Conservation (phyloP, 2,329 filamentous ascomycete species). For the Alternaria arbusti region DNA sequence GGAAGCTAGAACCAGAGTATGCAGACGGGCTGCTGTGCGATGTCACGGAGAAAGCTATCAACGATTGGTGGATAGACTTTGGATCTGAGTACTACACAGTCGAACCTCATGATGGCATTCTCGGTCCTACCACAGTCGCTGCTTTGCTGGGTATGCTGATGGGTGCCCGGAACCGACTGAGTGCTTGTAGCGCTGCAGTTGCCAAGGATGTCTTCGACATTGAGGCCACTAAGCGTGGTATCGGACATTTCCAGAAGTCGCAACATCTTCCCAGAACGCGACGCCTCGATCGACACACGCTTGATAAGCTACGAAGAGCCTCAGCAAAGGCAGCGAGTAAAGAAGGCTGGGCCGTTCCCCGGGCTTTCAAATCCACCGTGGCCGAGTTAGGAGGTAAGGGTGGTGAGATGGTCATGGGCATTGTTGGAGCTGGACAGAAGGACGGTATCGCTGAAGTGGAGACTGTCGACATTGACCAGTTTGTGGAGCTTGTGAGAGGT, state of each 20-base stretch:
- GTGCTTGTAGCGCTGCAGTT: conserved; percentile 82
- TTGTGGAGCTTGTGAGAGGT: conserved; percentile 78
- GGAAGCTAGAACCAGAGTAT: conserved; percentile 84
- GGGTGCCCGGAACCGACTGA: conserved; percentile 87
- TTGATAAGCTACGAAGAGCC: conserved; percentile 79
- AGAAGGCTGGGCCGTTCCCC: conserved; percentile 90
- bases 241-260: conserved; percentile 87
- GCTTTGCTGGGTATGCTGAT: conserved; percentile 86
- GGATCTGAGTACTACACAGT: conserved; percentile 90
- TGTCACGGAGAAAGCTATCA: conserved; percentile 85
- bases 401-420: conserved; percentile 94
- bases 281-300: conserved; percentile 80
- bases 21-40: conserved; percentile 93
- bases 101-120: conserved; percentile 88
- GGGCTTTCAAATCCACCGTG: conserved; percentile 93
- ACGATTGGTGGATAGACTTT: conserved; percentile 95
- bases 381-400: conserved; percentile 93
- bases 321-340: conserved; percentile 90
- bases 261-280: conserved; percentile 80
- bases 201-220: conserved; percentile 92
- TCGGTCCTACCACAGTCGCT: conserved; percentile 90
- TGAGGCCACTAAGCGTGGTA: conserved; percentile 79
- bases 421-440: conserved; percentile 83
- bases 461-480: conserved; percentile 85
- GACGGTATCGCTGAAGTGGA: conserved; percentile 91